Conservation (phyloP, 2,329 filamentous ascomycete species). For the Colletotrichum scovillei region DNA sequence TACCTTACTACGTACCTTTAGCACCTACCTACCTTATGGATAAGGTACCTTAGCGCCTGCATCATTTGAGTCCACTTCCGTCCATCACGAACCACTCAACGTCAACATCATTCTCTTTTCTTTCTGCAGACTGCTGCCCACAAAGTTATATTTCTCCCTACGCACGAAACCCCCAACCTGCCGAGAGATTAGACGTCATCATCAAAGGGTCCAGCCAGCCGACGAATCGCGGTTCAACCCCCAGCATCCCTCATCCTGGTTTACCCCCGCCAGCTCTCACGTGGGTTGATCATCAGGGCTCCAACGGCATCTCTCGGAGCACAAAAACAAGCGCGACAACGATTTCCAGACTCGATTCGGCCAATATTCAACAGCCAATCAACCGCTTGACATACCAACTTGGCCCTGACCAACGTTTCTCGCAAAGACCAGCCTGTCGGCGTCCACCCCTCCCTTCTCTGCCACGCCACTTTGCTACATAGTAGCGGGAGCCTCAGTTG, state of each 20-base stretch:
- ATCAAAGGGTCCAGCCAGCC: background rate
- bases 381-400: background rate
- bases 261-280: conserved; percentile 8
- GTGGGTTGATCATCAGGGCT: background rate
- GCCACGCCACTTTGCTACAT: conserved; percentile 20
- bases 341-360: background rate
- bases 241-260: background rate
- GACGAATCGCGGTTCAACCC: background rate
- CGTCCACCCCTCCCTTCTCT: conserved; percentile 3
- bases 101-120: background rate
- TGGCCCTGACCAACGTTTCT: background rate
- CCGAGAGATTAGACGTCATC: background rate
- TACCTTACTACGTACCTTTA: background rate
- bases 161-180: background rate
- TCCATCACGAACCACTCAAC: conserved; percentile 8
- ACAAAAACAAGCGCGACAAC: background rate
- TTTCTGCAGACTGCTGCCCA: background rate
- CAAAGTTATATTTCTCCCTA: conserved; percentile 4
- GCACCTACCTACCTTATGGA: no score
- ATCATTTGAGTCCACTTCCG: background rate
- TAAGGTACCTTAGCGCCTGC: background rate
- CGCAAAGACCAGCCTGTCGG: conserved; percentile 3
- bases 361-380: conserved; percentile 5
- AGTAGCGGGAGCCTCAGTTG: conserved; percentile 21
- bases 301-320: conserved; percentile 16